Conservation (phyloP, 1,284 basidiomycete species). For the Chalciporus piperatoides region DNA sequence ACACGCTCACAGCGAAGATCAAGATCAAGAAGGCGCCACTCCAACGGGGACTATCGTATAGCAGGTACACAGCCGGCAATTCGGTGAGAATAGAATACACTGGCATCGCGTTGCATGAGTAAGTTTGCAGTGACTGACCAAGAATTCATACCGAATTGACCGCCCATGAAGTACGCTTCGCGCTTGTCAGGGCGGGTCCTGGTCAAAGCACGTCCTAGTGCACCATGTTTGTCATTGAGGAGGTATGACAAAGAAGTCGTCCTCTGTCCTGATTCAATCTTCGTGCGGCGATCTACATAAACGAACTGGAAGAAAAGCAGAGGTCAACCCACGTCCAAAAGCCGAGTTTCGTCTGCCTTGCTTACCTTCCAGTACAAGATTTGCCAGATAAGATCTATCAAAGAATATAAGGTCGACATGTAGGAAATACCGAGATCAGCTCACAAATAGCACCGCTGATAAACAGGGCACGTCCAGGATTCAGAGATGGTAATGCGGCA, state of each 20-base stretch:
- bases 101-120: constrained; percentile 26
- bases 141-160: constrained; percentile 68
- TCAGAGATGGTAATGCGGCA: constrained; percentile 55
- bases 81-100: constrained; percentile 87
- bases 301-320: constrained; percentile 55
- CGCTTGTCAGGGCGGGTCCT: constrained; percentile 59
- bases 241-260: constrained; percentile 84
- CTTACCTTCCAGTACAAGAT: constrained; percentile 82
- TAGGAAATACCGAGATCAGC: constrained; percentile 28
- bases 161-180: constrained; percentile 75
- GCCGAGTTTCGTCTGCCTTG: not conserved
- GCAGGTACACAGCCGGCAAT: constrained; percentile 76
- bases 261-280: constrained; percentile 84
- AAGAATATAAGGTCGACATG: constrained; percentile 14
- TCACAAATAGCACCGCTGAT: constrained; percentile 72
- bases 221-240: constrained; percentile 80
- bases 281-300: constrained; percentile 75
- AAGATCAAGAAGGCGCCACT: constrained; percentile 73
- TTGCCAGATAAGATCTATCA: constrained; percentile 83
- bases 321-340: constrained; percentile 3
- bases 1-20: constrained; percentile 79
- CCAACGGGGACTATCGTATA: constrained; percentile 75
- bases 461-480: constrained; percentile 59
- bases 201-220: constrained; percentile 70
- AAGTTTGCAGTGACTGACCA: not conserved